These are phyloP conservation scores for sweet orange (Citrus sinensis) DNA, from an alignment of 345 rosid genomes.

Conservation along the genomic window DNA sequence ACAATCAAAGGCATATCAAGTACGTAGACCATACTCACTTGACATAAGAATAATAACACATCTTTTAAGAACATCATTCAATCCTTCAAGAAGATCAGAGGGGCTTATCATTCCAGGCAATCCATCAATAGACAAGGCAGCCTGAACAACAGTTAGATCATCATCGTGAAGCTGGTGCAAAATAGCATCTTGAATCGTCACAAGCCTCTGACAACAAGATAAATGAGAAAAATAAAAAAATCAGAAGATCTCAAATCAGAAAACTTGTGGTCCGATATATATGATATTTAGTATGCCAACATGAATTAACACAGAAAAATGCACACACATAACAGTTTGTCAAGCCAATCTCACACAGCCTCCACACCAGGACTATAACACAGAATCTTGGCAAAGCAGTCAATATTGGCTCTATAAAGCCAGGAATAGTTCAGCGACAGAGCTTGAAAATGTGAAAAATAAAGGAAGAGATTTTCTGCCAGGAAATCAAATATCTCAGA, in stretches of 20 bases:
- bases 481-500: neutral
- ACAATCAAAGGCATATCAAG: neutral
- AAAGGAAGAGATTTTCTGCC: neutral
- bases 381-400: neutral
- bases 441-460: neutral
- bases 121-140: constrained; percentile 63
- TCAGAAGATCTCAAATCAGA: neutral
- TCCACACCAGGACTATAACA: neutral
- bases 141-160: constrained; percentile 75
- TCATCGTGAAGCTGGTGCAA: constrained; percentile 71
- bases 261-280: neutral
- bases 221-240: neutral
- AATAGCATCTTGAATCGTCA: constrained; percentile 60
- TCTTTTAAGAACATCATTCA: constrained; percentile 49
- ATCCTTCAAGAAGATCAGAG: constrained; percentile 54
- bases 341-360: neutral
- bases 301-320: neutral
- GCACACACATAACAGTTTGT: neutral
- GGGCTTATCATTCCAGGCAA: constrained; percentile 48
- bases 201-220: constrained; percentile 50
- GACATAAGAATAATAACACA: constrained; percentile 44
- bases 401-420: neutral
- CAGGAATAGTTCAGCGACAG: neutral
- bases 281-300: neutral
- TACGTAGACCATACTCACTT: constrained; percentile 38